Base-by-base conservation (phyloP, 148 eudicot species). In the Diospyros kaki region DNA sequence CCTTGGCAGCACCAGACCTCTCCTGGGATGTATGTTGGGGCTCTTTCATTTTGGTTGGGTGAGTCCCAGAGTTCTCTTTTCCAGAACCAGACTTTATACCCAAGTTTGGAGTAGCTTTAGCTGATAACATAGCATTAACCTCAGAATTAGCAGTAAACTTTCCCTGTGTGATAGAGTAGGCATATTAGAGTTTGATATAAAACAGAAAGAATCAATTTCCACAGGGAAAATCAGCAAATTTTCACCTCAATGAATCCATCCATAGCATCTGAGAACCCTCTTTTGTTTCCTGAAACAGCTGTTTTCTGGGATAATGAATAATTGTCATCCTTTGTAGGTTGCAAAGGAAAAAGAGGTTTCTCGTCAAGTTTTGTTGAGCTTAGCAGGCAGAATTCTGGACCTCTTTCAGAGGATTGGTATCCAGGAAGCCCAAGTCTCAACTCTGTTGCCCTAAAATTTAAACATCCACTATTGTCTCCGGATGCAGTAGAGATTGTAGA, bases 401-500 rank as follows among this genome's bases (percentile, higher is more conserved):
- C 81, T 59, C 89, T 75, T 70, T 76, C 81, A 13, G 85, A 87
- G 50, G 90, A 89, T 56, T 59, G 83, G 50, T 87, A 87, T 64
- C 91, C 89, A 64, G 90, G 88, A 73, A 85, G 89, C 9, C 90
- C 89, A 53, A 89, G 91, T 72, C 87, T 87, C 71, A 89, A 64
- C 54, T 89, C 93, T 9, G 91, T 90, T 51, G 94, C 90, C 73
- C 84, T 90, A 42, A 90, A 72, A 81, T 84, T 86, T 68, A 84
- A 58, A 77, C 79, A 63, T 71, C 60, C 65, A 46, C 51, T 79
- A 61, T 70, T 82, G 58, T 79, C 83, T 42, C 78, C 82, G 1
- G 87, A 77, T n/a, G 71, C 60, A 18, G 61, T 72, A 41, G 87
- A 78, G 56, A 78, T 74, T 56, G 78, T 76, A 28, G 87, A 85